Base-by-base conservation (phyloP, 129 eudicot species). In the Arctium lappa region DNA sequence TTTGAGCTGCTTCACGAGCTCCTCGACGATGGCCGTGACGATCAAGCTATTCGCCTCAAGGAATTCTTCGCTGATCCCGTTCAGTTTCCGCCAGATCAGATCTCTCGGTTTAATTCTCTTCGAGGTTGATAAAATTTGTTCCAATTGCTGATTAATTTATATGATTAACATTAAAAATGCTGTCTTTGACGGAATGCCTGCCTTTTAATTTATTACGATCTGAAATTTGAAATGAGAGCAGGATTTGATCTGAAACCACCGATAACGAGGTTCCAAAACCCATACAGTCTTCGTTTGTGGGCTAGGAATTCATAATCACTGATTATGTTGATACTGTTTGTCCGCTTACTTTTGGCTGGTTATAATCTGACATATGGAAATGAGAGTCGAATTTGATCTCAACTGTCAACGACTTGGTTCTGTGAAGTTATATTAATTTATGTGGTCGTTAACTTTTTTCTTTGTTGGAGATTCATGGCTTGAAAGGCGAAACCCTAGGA, bases 1-100 rank as follows among this genome's bases (percentile, higher is more conserved):
- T 96, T 96, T 84, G 99, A 93, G 91, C 97, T 96, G 40, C 99
- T 96, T 81, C 99, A 96, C 76, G 99, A 96, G 91, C 99, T 96
- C 32, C 94, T 96, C 80, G 99, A 96, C 38, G 99, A 96, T 53
- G 99, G 98, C 39, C 94, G 98, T 50, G 94, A 91, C 46, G 91
- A 89, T 83, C 98, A 90, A 42, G 99, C 99, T 13, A 96, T 96
- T 85, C 98, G 99, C 62, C 97, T 96, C 74, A 96, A 96, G 81
- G 86, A 96, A 39, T 93, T 91, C 80, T 96, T 96, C 79, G 85
- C 95, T 65, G 94, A 96, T 90, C 94, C 95, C 16, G 46, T 92
- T 75, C 98, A 93, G 16, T 96, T 96, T 74, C 98, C 99, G 46
- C 96, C 99, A 50, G 99, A 96, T 89, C 98, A 91, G 98, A 96